phyloP scores from a whole-genome alignment of 805 yeast species.

The Ogataea methanolica region DNA sequence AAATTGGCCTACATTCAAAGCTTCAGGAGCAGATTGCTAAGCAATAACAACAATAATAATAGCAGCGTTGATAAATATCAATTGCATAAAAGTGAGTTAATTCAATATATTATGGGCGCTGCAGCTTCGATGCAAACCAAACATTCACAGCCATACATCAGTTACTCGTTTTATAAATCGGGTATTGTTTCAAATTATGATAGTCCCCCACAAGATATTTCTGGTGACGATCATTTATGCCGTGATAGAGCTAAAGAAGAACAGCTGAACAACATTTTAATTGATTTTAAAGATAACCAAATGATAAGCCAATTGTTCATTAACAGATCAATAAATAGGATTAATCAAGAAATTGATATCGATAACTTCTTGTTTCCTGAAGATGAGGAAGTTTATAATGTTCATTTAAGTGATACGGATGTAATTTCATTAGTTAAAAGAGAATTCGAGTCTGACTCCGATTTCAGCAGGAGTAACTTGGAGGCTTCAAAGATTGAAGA shows the following conservation, averaged over 20 bases:
- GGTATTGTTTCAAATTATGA: conserved; percentile 12
- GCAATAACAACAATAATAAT: conserved; percentile 1
- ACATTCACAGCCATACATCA: conserved; percentile 10
- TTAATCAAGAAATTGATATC: conserved; percentile 12
- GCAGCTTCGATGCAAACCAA: conserved; percentile 11
- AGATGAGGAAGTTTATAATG: conserved; percentile 31
- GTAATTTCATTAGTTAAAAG: conserved; percentile 26
- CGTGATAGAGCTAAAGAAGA: conserved; percentile 19
- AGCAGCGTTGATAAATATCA: background rate
- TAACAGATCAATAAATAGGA: conserved; percentile 2
- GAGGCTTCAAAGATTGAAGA: conserved; percentile 1
- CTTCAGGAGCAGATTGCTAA: conserved; percentile 7
- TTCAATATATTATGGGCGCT: conserved; percentile 19
- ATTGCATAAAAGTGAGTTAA: conserved; percentile 20
- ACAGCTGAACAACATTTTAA: conserved; percentile 18
- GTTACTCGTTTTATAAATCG: conserved; percentile 20
- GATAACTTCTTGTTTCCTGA: conserved; percentile 33
- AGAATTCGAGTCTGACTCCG: conserved; percentile 7
- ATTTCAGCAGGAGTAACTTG: background rate
- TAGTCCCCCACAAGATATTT: conserved; percentile 1
- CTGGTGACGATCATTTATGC: conserved; percentile 7
- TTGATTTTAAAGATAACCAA: conserved; percentile 15
- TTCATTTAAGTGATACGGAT: conserved; percentile 31
- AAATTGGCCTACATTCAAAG: conserved; percentile 17
- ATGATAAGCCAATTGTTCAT: conserved; percentile 8